Percentiles rank a stretch among this genome's conserved stretches.
These are phyloP conservation scores for Apiospora phragmitis DNA, from an alignment of 2,329 filamentous ascomycete species.

Conservation along the genomic window DNA sequence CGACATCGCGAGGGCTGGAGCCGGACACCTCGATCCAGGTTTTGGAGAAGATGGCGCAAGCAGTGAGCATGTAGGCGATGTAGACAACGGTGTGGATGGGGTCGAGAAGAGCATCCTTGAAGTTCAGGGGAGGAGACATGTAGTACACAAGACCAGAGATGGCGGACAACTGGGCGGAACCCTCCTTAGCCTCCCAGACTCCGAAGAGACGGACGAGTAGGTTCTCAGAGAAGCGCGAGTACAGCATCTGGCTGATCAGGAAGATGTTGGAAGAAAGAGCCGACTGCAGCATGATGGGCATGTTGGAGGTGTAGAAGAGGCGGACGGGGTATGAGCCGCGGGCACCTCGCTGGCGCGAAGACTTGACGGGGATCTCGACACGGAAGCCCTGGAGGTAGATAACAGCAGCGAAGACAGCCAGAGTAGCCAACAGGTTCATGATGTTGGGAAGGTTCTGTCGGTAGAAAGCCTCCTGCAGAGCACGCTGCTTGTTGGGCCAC, in stretches of 20 bases:
- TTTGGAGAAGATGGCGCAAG: constrained; percentile 98
- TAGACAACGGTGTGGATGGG: constrained; percentile 96
- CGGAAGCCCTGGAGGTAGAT: constrained; percentile 99
- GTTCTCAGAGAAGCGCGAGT: constrained; percentile 98
- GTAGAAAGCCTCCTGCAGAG: constrained; percentile 98
- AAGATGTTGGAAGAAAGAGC: constrained; percentile 99
- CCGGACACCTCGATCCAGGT: constrained; percentile 99
- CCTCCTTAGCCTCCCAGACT: constrained; percentile 97
- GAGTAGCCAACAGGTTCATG: constrained; percentile 95
- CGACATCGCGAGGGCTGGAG: constrained; percentile 94
- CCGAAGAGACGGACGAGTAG: constrained; percentile 95
- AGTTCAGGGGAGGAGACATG: constrained; percentile 98
- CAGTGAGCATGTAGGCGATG: constrained; percentile 95
- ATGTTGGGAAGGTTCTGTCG: constrained; percentile 99
- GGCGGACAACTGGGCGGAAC: constrained; percentile 92
- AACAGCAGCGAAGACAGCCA: constrained; percentile 91
- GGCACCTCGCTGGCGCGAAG: constrained; percentile 96
- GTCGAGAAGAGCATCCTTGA: constrained; percentile 94
- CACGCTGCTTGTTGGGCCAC: constrained; percentile 99
- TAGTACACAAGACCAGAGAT: constrained; percentile 96
- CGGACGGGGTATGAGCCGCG: constrained; percentile 97
- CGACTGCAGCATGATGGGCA: constrained; percentile 99
- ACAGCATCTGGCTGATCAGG: constrained; percentile 98
- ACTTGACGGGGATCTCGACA: constrained; percentile 99
- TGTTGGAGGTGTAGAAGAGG: constrained; percentile 99